A percentile compares a stretch with the other conserved stretches of the same genome.
These are phyloP conservation scores for Exophiala aquamarina DNA, from an alignment of 2,329 filamentous ascomycete species.

Conservation along the genomic window DNA sequence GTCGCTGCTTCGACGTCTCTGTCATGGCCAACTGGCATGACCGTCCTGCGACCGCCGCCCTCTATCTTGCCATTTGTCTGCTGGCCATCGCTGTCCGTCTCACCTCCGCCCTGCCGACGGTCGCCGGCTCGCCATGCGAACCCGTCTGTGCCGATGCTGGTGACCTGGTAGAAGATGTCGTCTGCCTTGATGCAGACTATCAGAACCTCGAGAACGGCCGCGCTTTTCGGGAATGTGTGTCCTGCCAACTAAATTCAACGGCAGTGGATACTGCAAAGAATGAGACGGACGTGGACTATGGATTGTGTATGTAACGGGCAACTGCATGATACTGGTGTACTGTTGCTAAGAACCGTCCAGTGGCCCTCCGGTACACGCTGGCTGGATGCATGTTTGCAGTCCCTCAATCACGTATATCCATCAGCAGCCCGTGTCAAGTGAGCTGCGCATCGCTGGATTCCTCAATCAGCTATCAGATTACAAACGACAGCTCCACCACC, in stretches of 20 bases:
- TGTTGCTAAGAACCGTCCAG: constrained; percentile 31
- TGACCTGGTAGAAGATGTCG: constrained; percentile 42
- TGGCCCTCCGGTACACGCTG: constrained; percentile 47
- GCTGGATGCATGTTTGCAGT: constrained; percentile 45
- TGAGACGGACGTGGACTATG: constrained; percentile 47
- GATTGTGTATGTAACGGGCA: constrained; percentile 39
- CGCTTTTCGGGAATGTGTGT: constrained; percentile 41
- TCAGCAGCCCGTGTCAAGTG: constrained; percentile 47
- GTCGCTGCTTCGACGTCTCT: constrained; percentile 23
- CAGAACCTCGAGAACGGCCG: constrained; percentile 34
- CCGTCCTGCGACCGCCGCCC: constrained; percentile 22
- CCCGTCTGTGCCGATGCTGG: constrained; percentile 21
- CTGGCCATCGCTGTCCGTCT: constrained; percentile 17
- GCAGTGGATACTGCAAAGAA: constrained; percentile 35
- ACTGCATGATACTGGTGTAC: constrained; percentile 1
- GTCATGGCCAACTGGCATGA: constrained; percentile 26
- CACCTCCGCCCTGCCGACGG: constrained; percentile 22
- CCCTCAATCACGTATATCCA: constrained; percentile 35
- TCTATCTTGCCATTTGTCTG: constrained; percentile 13
- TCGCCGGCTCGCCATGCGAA: constrained; percentile 26
- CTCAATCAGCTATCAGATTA: constrained; percentile 31
- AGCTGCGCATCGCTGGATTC: constrained; percentile 37
- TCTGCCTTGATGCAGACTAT: constrained; percentile 42
- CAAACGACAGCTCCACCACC: constrained; percentile 30
- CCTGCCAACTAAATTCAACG: constrained; percentile 42